These are phyloP conservation scores for Tricholoma matsutake DNA, from an alignment of 768 basidiomycete genomes.

Conservation along the genomic window DNA sequence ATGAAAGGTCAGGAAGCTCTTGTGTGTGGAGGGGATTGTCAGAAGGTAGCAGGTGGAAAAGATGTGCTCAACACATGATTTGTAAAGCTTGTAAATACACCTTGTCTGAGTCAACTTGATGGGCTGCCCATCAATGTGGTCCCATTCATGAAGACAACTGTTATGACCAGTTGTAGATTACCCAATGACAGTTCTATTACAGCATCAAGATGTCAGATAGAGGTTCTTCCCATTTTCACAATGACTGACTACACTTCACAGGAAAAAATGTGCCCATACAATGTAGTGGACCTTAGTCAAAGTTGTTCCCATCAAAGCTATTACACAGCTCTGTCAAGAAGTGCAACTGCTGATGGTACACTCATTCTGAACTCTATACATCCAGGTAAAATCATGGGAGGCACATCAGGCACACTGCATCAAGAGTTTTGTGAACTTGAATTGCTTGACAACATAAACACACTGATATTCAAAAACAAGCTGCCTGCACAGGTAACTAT, in stretches of 20 bases:
- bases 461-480: constrained; percentile 14
- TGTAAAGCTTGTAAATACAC: constrained; percentile 24
- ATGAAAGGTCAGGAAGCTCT: constrained; percentile 28
- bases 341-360: no score
- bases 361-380: no score
- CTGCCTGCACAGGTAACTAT: constrained; percentile 10
- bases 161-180: constrained; percentile 3
- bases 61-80: constrained; percentile 27
- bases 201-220: constrained; percentile 17
- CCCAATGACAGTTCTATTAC: constrained; percentile 13
- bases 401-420: no score
- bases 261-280: constrained; percentile 22
- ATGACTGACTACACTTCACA: constrained; percentile 28
- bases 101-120: constrained; percentile 19
- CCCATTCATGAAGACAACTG: constrained; percentile 15
- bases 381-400: constrained; percentile 21
- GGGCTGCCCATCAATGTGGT: constrained; percentile 31
- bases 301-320: no score
- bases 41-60: constrained; percentile 13
- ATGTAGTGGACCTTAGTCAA: constrained; percentile 29
- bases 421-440: no score
- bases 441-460: no score
- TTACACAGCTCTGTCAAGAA: no score
- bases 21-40: constrained; percentile 27
- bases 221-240: constrained; percentile 20